Evolutionary conservation across 1,139 yeast species (phyloP).

Genomic region (Insectozyma bohioensis): DNA sequence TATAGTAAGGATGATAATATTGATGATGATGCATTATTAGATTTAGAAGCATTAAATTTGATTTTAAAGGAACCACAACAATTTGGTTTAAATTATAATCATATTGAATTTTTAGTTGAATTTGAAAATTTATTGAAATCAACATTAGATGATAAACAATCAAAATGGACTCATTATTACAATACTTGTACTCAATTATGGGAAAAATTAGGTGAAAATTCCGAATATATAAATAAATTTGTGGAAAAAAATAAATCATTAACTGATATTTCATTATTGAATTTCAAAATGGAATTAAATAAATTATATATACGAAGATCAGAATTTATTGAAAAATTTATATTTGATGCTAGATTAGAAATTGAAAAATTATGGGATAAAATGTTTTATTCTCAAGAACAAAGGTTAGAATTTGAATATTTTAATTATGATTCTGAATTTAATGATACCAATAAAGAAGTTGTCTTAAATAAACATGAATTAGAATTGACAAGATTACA

Average conservation of each 20-base stretch:
- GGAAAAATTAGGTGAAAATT: conserved; percentile 46
- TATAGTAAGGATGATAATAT: conserved; percentile 12
- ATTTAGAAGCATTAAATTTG: conserved; percentile 36
- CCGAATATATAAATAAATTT: conserved; percentile 38
- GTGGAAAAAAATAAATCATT: conserved; percentile 31
- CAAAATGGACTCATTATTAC: conserved; percentile 32
- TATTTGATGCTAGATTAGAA: conserved; percentile 56
- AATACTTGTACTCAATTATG: conserved; percentile 47
- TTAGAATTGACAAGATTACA: conserved; percentile 54
- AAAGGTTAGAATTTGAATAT: conserved; percentile 38
- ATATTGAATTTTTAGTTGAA: conserved; percentile 30
- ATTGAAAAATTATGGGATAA: conserved; percentile 63
- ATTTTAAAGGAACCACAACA: conserved; percentile 38
- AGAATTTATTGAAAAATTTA: conserved; percentile 65
- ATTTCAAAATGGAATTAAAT: conserved; percentile 54
- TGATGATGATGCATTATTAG: conserved; percentile 28
- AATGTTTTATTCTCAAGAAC: conserved; percentile 54
- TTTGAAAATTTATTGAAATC: conserved; percentile 28
- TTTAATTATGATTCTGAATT: conserved; percentile 35
- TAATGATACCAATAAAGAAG: conserved; percentile 52
- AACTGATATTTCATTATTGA: conserved; percentile 37
- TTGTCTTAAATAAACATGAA: conserved; percentile 59
- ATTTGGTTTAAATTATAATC: conserved; percentile 41
- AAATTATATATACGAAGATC: conserved; percentile 61
- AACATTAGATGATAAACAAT: conserved; percentile 33